Evolutionary conservation across 2,329 filamentous ascomycete species (phyloP), one percentile per base, ranked within the genome.

Genomic region (Alternaria conjuncta): DNA sequence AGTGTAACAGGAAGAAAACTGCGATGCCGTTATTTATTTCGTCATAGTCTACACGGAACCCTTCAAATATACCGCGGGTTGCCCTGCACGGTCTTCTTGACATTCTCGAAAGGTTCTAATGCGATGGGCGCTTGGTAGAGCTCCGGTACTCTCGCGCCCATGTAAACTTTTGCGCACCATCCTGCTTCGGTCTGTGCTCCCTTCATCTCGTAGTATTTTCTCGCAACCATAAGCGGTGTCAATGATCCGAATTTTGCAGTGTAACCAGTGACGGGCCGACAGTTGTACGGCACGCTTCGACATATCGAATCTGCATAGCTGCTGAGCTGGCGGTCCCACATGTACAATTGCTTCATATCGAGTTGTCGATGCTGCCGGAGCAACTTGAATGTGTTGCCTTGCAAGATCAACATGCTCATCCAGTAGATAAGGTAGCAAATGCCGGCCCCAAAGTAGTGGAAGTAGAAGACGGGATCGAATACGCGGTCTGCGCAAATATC

Each of bases 351-450:
- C 45, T 73, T 76, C 18, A 73, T 67, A 15, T 75, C 73, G 4
- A 78, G 71, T 41, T 70, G 55, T 18, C 68, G 71, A 63, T 65
- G 60, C 49, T 69, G 67, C 2, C 71, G 70, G 8, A 75, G 65
- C 2, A 79, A 63, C 26, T 64, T 69, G 69, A 79, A 79, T 2
- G 71, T 78, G 65, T 78, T 79, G 46, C 73, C 73, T 55, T 75
- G 76, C 60, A 79, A 55, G 54, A 79, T 76, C 8, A 79, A 62
- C 74, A 79, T 77, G 61, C 70, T 74, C 75, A 77, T 78, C 74
- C 75, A 79, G 67, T 78, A 79, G 41, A 77, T 75, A 44, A 77
- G 65, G 60, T 78, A 78, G 57, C 75, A 78, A 44, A 77, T 78
- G 9, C 73, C 74, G 1, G 73, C 71, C 54, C 71, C 70, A 28